Base-by-base conservation (phyloP, 176 grass and related monocot genomes). In the Cocos nucifera region DNA sequence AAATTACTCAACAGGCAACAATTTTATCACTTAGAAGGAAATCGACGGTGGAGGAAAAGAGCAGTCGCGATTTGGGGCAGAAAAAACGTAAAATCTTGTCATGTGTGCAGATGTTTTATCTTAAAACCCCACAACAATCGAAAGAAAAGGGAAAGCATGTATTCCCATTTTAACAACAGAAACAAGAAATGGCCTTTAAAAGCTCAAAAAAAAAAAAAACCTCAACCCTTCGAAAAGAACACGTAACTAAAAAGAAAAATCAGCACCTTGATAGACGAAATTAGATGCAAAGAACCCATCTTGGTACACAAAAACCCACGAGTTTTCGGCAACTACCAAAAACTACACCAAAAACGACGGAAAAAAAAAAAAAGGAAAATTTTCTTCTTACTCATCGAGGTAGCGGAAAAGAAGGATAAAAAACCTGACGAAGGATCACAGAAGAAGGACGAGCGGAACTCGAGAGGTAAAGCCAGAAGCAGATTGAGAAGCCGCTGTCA, bases 381-480 rank as follows among this genome's bases (percentile, higher is more conserved):
- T 17, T n/a, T 6, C 1, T 4, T 19, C 17, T 56, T 23, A 4
- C 35, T 19, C 27, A 48, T 14, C 10, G n/a, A 19, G 16, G n/a
- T 18, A 62, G 0, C 0, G 16, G 0, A 50, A 30, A 69, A 6
- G 28, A 32, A 77, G 9, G 55, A 32, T 18, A 61, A 6, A n/a
- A 15, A 58, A 97, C 93, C 87, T 91, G 87, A 50, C 81, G 81
- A 69, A 97, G 87, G 71, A 98, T 74, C 32, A 98, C 76, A 29
- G 79, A 78, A 69, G 68, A 91, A 53, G 87, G 73, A 15, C 78
- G 75, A 44, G 87, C 80, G 4, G 81, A 88, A 72, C 65, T 52
- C 49, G 78, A 69, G 51, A 92, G 84, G 80, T 98, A 88, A 49
- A 98, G 80, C 93, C 93, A 98, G 75, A 98, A 83, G 66, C 69